Percentiles rank a stretch among this genome's conserved stretches.
Evolutionary conservation across 2,329 filamentous ascomycete species (phyloP).

Genomic region (Aschersonia sp.): DNA sequence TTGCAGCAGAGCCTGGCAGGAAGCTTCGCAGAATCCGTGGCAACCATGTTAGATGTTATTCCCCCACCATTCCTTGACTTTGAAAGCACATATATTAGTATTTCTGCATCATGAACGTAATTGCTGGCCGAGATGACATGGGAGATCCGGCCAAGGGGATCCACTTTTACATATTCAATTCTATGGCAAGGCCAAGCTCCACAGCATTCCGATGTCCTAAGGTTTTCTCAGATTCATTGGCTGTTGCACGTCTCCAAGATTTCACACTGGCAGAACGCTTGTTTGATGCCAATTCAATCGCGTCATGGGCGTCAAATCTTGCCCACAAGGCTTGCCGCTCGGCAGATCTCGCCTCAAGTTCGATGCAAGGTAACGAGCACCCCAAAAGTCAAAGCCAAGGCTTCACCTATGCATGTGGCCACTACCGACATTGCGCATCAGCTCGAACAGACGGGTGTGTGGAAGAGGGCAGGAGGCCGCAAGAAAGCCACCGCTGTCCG

Average conservation of each 20-base stretch:
- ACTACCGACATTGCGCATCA: constrained; percentile 9
- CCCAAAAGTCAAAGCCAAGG: constrained; percentile 2
- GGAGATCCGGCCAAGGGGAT: too few relatives aligned
- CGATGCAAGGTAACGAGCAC: constrained; percentile 4
- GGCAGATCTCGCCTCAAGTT: constrained; percentile 1
- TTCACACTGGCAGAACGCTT: not conserved
- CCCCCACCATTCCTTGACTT: too few relatives aligned
- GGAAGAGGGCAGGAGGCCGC: constrained; percentile 8
- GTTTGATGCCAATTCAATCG: constrained; percentile 1
- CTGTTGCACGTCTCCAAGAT: too few relatives aligned
- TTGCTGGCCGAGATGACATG: too few relatives aligned
- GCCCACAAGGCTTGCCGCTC: constrained; percentile 4
- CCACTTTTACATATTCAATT: too few relatives aligned
- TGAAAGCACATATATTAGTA: too few relatives aligned
- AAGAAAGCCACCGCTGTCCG: constrained; percentile 4
- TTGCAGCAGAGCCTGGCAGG: constrained; percentile 7
- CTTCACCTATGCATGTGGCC: constrained; percentile 6
- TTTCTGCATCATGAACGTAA: too few relatives aligned
- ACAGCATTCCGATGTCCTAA: too few relatives aligned
- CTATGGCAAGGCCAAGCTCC: too few relatives aligned
- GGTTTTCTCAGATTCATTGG: too few relatives aligned
- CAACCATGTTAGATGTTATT: too few relatives aligned
- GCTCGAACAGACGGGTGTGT: constrained; percentile 13
- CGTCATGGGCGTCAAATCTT: constrained; percentile 1
- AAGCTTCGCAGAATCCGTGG: too few relatives aligned